phyloP scores from a whole-genome alignment of 148 eudicot species.

The Gaultheria prostrata region DNA sequence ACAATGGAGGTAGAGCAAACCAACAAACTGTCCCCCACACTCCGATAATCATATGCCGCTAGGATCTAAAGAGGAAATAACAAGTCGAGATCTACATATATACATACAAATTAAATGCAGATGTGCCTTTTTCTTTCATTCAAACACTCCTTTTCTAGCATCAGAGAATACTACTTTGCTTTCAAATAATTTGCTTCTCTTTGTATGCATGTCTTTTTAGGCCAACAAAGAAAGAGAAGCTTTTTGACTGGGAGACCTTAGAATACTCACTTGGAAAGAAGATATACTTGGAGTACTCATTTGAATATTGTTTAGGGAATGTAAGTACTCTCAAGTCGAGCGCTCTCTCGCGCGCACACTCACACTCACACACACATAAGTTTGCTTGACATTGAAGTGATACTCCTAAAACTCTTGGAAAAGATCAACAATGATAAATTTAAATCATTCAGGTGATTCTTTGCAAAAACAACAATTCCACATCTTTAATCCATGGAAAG shows the following conservation, averaged over 20 bases:
- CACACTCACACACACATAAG: neutral
- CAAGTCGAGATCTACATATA: neutral
- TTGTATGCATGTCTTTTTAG: constrained; percentile 83
- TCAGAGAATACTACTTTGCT: constrained; percentile 36
- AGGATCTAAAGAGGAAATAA: too few species aligned
- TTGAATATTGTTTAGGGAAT: neutral
- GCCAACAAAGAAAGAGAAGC: constrained; percentile 56
- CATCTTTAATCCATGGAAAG: neutral
- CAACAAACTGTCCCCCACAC: too few species aligned
- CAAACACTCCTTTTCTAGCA: constrained; percentile 56
- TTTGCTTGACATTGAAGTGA: too few species aligned
- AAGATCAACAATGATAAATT: too few species aligned
- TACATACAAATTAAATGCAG: neutral
- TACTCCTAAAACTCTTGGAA: too few species aligned
- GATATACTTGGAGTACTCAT: constrained; percentile 3
- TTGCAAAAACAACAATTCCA: neutral
- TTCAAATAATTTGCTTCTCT: constrained; percentile 68
- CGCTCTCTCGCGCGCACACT: too few species aligned
- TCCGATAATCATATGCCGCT: too few species aligned
- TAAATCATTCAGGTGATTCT: too few species aligned
- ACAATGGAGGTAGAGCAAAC: too few species aligned
- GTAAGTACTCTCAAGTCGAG: neutral
- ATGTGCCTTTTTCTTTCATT: constrained; percentile 34
- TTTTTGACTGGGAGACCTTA: constrained; percentile 71
- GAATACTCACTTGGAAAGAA: constrained; percentile 14